Percentiles rank a stretch among this genome's conserved stretches.
phyloP scores from a whole-genome alignment of 2,329 filamentous ascomycete species.

The Hymenoscyphus albidus region DNA sequence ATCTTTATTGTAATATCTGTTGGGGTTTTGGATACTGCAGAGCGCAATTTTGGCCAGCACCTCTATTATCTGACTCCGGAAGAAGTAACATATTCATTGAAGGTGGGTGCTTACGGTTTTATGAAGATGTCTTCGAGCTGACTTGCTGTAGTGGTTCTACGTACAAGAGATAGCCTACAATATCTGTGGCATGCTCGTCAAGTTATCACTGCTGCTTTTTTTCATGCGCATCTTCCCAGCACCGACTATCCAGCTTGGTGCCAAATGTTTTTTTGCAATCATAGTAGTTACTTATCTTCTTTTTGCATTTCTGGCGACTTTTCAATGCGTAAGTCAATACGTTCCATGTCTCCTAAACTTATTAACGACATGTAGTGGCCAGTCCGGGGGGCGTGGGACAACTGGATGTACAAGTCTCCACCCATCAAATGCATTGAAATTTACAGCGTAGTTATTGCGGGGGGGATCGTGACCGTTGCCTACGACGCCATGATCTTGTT shows the following conservation, averaged over 20 bases:
- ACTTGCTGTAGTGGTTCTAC: conserved; percentile 11
- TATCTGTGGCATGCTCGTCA: conserved; percentile 11
- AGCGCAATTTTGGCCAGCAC: conserved; percentile 16
- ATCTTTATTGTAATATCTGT: conserved; percentile 7
- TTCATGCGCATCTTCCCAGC: conserved; percentile 17
- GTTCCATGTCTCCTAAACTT: not conserved
- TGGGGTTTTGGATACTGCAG: conserved; percentile 5
- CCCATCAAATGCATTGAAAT: conserved; percentile 14
- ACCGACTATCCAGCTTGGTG: not conserved
- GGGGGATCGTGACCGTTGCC: conserved; percentile 11
- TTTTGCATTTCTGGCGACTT: conserved; percentile 8
- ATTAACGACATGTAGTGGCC: not conserved
- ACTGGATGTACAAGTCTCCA: conserved; percentile 18
- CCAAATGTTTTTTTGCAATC: conserved; percentile 2
- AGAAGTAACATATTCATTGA: not conserved
- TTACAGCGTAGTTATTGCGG: conserved; percentile 6
- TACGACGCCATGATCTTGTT: conserved; percentile 15
- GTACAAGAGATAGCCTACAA: conserved; percentile 13
- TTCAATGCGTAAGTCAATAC: conserved; percentile 16
- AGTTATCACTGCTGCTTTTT: conserved; percentile 17
- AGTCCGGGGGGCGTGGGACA: conserved; percentile 14
- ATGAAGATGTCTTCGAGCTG: not conserved
- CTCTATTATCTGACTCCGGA: conserved; percentile 13
- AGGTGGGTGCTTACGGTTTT: not conserved
- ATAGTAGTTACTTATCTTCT: conserved; percentile 8